phyloP scores from a whole-genome alignment of 2,329 filamentous ascomycete species.

The Ramichloridium luteum region DNA sequence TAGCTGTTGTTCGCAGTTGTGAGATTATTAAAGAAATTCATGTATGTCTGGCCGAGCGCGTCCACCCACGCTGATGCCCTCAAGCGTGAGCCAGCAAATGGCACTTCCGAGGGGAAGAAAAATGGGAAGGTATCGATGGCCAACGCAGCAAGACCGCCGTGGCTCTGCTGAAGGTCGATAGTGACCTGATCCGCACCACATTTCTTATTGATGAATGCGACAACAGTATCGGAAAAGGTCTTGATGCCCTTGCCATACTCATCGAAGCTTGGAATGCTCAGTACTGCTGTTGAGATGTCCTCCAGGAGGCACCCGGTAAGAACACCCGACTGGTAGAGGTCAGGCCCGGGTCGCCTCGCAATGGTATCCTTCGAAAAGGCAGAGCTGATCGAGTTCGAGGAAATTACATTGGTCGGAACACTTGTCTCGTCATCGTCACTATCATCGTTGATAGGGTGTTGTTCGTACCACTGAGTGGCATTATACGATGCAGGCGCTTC shows the following conservation, averaged over 20 bases:
- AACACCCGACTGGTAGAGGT: conserved; percentile 1
- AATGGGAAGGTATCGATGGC: conserved; percentile 14
- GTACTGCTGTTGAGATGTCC: conserved; percentile 22
- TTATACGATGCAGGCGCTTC: conserved; percentile 6
- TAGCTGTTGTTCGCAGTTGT: background rate
- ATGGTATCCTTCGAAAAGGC: background rate
- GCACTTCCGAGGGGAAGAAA: conserved; percentile 15
- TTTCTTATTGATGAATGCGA: conserved; percentile 16
- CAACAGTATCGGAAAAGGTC: conserved; percentile 23
- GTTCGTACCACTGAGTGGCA: background rate
- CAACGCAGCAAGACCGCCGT: conserved; percentile 13
- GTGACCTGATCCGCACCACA: conserved; percentile 10
- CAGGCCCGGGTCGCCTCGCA: background rate
- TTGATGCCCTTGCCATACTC: conserved; percentile 17
- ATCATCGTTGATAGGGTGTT: background rate
- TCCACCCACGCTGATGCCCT: conserved; percentile 10
- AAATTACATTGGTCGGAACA: conserved; percentile 5
- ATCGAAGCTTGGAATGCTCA: conserved; percentile 31
- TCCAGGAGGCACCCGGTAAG: conserved; percentile 9
- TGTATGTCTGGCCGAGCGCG: conserved; percentile 13
- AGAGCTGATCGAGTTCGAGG: conserved; percentile 4
- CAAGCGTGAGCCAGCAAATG: conserved; percentile 13
- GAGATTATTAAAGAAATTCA: conserved; percentile 9
- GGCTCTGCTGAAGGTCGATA: conserved; percentile 20
- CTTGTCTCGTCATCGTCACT: no score